Evolutionary conservation across 208 protist genomes (phyloP).

Genomic region (Vickermania ingenoplastis): DNA sequence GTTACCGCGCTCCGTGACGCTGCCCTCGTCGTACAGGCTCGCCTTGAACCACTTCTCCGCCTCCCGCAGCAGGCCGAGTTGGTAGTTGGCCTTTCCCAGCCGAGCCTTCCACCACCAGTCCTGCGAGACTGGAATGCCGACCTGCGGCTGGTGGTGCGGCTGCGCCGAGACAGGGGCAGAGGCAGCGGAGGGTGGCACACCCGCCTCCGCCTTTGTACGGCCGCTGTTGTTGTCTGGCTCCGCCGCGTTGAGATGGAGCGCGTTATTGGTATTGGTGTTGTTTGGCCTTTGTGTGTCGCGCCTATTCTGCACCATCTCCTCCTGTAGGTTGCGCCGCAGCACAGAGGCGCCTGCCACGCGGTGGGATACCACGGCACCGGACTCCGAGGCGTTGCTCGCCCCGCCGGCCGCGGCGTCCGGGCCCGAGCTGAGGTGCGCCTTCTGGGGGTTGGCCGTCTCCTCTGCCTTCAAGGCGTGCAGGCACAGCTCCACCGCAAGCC

Average conservation of each 20-base stretch:
- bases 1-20: background rate
- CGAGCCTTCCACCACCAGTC: constrained; percentile 96
- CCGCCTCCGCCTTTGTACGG: too few species aligned
- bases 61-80: constrained; percentile 92
- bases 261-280: background rate
- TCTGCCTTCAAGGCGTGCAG: constrained; percentile 24
- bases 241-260: background rate
- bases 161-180: background rate
- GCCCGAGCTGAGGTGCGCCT: background rate
- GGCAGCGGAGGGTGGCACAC: background rate
- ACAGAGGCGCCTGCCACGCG: background rate
- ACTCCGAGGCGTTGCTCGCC: background rate
- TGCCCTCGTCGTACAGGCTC: constrained; percentile 35
- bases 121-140: constrained; percentile 36
- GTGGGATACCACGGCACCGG: background rate
- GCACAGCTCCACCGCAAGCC: constrained; percentile 87
- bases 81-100: constrained; percentile 91
- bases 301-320: background rate
- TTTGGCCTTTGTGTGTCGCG: too few species aligned
- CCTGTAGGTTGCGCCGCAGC: background rate
- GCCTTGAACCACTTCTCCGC: constrained; percentile 88
- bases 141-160: constrained; percentile 12
- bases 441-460: background rate
- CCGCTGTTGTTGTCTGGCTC: background rate
- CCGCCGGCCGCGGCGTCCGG: background rate